phyloP scores from a whole-genome alignment of 176 grass and related monocot species.

The Tillandsia fasciculata region DNA sequence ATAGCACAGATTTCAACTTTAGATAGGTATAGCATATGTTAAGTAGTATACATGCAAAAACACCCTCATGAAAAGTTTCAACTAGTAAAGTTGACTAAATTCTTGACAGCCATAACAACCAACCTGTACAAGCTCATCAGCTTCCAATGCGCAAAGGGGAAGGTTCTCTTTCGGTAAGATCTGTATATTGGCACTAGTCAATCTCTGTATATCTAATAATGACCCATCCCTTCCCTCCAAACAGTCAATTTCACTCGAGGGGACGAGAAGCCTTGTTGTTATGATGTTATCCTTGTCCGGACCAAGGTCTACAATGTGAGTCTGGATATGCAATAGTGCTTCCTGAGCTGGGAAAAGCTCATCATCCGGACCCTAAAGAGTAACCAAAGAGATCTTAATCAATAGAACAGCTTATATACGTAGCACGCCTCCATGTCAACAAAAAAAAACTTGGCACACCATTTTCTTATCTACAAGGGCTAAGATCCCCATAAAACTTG shows the following conservation, averaged over 20 bases:
- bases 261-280: constrained; percentile 83
- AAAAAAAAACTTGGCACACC: no score
- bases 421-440: no score
- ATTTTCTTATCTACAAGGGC: no score
- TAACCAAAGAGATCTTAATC: no score
- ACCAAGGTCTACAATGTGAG: constrained; percentile 86
- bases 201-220: constrained; percentile 82
- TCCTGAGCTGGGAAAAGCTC: constrained; percentile 96
- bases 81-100: neutral
- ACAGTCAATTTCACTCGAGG: constrained; percentile 76
- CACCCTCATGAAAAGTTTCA: neutral
- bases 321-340: constrained; percentile 89
- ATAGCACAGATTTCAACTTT: no score
- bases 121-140: constrained; percentile 97
- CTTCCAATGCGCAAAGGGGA: constrained; percentile 70
- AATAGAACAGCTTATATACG: no score
- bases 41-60: no score
- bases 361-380: constrained; percentile 61
- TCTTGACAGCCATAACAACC: constrained; percentile 16
- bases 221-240: constrained; percentile 69
- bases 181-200: constrained; percentile 74
- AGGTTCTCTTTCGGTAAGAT: constrained; percentile 87
- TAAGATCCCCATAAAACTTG: no score
- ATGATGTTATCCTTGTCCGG: constrained; percentile 96
- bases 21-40: no score